Evolutionary conservation across 108 stramenopile species (phyloP), one percentile per base, ranked within the genome.

Genomic region (Nitzschia sp.): DNA sequence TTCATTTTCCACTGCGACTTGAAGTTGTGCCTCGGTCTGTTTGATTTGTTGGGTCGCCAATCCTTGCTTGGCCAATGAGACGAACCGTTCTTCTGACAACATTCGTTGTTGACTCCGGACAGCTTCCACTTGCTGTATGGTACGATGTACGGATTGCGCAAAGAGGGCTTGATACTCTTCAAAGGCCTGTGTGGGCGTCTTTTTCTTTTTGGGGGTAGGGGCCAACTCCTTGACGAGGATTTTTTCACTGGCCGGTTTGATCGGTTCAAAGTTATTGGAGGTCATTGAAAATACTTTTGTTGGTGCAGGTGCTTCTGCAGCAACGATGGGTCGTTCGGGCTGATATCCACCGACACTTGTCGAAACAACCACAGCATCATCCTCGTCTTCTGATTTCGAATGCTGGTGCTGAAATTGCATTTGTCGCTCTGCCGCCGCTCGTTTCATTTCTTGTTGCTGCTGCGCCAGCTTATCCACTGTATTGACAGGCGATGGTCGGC

Each of bases 1-100:
- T 72, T 95, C 94, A 57, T 77, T 66, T 53, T 92, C 94, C 11
- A 81, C 90, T 23, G 94, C 94, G 26, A 63, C 75, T 59, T 69
- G 73, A 62, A 85, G 84, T 53, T 87, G 87, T 15, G 66, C 57
- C 66, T 90, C 86, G 2, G 85, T 80, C 68, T 84, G 80, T 26
- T 80, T 55, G 19, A 83, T 80, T 64, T 91, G 86, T 44, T 86
- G 88, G 11, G 72, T 70, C 4, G 81, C 77, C 41, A 86, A 69
- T 9, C 79, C 58, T 34, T 86, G 63, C 55, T 82, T 80, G 47
- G 88, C 85, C 32, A 78, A 32, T 0, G 90, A 77, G 13, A 64
- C 66, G 36, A 73, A 71, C 26, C 82, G 73, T 44, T 89, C 83
- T 45, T 89, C 80, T 30, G 70, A 31, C 31, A 94, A 53, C 58